These are phyloP conservation scores for Claviceps sp. DNA, from an alignment of 2,329 filamentous ascomycete genomes.

Conservation along the genomic window DNA sequence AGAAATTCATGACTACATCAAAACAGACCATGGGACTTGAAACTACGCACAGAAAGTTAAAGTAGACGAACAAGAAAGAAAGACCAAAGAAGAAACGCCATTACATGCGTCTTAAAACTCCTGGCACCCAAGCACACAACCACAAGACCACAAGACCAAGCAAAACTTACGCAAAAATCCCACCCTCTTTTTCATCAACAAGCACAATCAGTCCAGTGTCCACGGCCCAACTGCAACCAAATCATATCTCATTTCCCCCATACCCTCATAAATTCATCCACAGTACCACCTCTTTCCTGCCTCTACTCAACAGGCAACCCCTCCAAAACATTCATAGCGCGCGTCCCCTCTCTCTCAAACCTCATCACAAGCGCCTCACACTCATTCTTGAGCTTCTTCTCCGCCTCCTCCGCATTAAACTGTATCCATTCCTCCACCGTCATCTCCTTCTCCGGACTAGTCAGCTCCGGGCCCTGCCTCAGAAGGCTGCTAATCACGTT, in stretches of 20 bases:
- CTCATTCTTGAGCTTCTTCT: slow-evolving; percentile 64
- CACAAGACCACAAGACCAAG: too few relatives aligned
- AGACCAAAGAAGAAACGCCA: too few relatives aligned
- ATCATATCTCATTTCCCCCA: neutral
- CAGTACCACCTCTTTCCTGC: neutral
- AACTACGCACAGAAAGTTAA: too few relatives aligned
- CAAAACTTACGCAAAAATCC: too few relatives aligned
- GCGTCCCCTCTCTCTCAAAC: slow-evolving; percentile 73
- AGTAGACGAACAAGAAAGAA: too few relatives aligned
- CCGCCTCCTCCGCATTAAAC: slow-evolving; percentile 65
- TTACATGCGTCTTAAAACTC: too few relatives aligned
- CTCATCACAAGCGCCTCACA: slow-evolving; percentile 71
- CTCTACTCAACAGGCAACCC: slow-evolving; percentile 46
- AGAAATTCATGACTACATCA: too few relatives aligned
- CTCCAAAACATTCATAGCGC: slow-evolving; percentile 66
- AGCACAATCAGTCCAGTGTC: too few relatives aligned
- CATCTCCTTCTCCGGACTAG: slow-evolving; percentile 72
- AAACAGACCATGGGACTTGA: too few relatives aligned
- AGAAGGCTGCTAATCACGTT: slow-evolving; percentile 37
- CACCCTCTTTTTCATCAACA: too few relatives aligned
- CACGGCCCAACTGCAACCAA: too few relatives aligned
- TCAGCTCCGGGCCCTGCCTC: slow-evolving; percentile 46
- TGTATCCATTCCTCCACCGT: slow-evolving; percentile 88
- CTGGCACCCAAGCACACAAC: too few relatives aligned
- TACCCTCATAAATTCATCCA: neutral